phyloP scores from a whole-genome alignment of 345 rosid genomes.

The Citrus reticulata region DNA sequence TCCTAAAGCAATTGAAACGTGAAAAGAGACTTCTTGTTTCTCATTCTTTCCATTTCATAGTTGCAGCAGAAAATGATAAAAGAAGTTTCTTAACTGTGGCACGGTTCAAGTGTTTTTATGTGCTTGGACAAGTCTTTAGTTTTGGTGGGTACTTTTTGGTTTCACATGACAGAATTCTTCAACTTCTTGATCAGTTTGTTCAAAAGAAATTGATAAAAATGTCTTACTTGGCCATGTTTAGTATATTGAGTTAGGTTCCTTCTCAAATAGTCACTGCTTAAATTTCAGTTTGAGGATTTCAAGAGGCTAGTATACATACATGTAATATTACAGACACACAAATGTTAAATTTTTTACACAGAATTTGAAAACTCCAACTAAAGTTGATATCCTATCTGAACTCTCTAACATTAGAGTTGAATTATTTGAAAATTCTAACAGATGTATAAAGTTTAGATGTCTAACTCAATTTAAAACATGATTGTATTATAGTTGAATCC shows the following conservation, averaged over 20 bases:
- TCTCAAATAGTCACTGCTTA: not conserved
- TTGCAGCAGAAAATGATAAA: not conserved
- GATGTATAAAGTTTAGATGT: not conserved
- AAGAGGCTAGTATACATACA: not conserved
- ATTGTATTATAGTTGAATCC: not conserved
- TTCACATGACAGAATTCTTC: not conserved
- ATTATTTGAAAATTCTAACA: not conserved
- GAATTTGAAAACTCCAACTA: not conserved
- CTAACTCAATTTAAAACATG: not conserved
- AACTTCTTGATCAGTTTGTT: not conserved
- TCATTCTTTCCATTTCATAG: not conserved
- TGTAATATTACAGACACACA: not conserved
- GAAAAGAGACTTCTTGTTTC: not conserved
- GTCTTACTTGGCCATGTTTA: not conserved
- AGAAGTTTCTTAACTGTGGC: not conserved
- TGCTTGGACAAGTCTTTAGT: not conserved
- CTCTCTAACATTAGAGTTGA: not conserved
- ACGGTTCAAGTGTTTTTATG: not conserved
- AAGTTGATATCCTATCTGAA: not conserved
- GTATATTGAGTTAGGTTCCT: not conserved
- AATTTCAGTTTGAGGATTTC: not conserved
- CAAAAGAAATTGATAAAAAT: not conserved
- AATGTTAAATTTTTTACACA: not conserved
- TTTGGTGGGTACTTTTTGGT: not conserved
- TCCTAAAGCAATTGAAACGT: not conserved